Evolutionary conservation across 176 grass and related monocot species (phyloP).

Genomic region (Dactylis glomerata): DNA sequence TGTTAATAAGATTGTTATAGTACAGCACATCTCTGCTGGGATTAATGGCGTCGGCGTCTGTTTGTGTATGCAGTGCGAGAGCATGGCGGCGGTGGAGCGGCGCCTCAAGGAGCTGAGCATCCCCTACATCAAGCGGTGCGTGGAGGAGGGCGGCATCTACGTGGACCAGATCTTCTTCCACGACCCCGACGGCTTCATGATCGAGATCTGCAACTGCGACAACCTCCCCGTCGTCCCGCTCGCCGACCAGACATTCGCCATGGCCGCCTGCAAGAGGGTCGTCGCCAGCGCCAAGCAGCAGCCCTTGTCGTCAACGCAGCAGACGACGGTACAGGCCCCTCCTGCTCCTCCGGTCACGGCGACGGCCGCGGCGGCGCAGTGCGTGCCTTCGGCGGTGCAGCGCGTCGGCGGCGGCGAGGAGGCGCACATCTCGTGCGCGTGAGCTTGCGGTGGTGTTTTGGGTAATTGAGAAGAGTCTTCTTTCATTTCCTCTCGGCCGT

Average conservation of each 20-base stretch:
- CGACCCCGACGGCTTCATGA: constrained; percentile 86
- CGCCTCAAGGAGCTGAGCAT: constrained; percentile 62
- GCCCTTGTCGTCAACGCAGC: too few species aligned
- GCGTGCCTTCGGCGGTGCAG: constrained; percentile 30
- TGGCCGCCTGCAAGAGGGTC: constrained; percentile 49
- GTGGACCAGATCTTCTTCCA: constrained; percentile 96
- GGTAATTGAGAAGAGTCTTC: too few species aligned
- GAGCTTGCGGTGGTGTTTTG: too few species aligned
- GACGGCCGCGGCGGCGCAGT: background rate
- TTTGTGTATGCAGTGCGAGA: constrained; percentile 65
- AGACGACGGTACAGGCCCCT: background rate
- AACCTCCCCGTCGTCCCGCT: constrained; percentile 74
- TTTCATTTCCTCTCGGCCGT: too few species aligned
- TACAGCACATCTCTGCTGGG: too few species aligned
- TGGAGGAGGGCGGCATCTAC: constrained; percentile 69
- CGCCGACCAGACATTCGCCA: background rate
- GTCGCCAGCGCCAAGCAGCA: constrained; percentile 24
- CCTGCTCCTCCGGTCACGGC: background rate
- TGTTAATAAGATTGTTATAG: too few species aligned
- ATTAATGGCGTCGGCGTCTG: background rate
- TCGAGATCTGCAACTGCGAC: constrained; percentile 93
- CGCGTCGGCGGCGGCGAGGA: constrained; percentile 42
- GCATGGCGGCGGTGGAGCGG: constrained; percentile 74
- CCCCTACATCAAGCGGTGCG: constrained; percentile 32
- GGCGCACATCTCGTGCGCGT: constrained; percentile 64